Evolutionary conservation across 2,329 filamentous ascomycete genomes (phyloP).

Genomic region (Cryphonectria radicalis): DNA sequence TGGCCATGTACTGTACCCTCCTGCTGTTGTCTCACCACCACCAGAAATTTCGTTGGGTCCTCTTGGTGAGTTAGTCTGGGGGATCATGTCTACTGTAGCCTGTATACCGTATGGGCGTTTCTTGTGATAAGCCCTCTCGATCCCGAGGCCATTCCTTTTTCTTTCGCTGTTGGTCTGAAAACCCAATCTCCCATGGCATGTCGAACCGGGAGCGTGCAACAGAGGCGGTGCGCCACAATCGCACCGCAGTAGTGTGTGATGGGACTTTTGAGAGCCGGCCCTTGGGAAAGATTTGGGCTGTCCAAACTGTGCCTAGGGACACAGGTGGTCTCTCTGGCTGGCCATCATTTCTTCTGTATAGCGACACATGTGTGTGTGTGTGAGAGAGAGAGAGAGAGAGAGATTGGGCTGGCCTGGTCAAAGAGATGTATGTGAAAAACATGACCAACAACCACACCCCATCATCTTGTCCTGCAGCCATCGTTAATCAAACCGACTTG

Average conservation of each 20-base stretch:
- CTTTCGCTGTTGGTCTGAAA: neutral
- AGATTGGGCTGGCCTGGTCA: neutral
- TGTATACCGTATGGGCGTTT: neutral
- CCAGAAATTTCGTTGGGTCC: too few species aligned
- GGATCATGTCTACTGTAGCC: too few species aligned
- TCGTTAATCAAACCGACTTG: too few species aligned
- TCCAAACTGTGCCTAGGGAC: neutral
- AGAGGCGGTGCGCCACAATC: neutral
- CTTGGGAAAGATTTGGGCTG: neutral
- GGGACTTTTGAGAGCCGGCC: neutral
- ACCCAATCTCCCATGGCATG: neutral
- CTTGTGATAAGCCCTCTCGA: neutral
- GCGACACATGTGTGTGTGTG: neutral
- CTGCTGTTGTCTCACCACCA: neutral
- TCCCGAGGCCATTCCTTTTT: neutral
- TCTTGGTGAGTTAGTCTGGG: too few species aligned
- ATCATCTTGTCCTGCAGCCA: neutral
- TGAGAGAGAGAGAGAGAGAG: too few species aligned
- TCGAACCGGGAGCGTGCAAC: neutral
- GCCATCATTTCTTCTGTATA: neutral
- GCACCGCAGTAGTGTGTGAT: neutral
- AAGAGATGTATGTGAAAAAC: neutral
- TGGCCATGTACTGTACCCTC: neutral
- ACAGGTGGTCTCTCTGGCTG: neutral
- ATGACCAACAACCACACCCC: neutral